phyloP scores from a whole-genome alignment of 2,329 filamentous ascomycete genomes.

The Phyllosticta capitalensis region DNA sequence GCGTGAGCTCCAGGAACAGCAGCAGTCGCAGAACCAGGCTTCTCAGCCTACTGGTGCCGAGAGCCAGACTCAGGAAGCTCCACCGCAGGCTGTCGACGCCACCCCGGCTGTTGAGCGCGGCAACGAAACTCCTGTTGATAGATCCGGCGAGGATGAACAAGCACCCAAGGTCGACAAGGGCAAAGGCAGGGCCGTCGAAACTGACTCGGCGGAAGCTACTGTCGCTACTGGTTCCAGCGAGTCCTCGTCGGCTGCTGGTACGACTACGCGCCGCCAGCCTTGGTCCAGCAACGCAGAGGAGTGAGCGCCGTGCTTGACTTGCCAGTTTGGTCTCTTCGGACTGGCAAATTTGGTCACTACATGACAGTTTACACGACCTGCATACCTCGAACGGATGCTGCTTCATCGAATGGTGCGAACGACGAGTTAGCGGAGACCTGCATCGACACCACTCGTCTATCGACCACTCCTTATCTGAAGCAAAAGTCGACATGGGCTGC shows the following conservation, averaged over 20 bases:
- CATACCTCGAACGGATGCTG: too few species aligned
- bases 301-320: neutral
- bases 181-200: slow-evolving; percentile 6
- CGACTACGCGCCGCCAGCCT: neutral
- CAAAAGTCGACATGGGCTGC: too few species aligned
- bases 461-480: too few species aligned
- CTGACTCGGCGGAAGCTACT: neutral
- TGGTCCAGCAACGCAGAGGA: neutral
- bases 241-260: neutral
- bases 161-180: slow-evolving; percentile 3
- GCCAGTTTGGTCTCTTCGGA: neutral
- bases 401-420: too few species aligned
- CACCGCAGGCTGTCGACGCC: neutral
- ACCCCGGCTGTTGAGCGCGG: neutral
- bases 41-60: neutral
- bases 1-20: neutral
- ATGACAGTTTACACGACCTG: too few species aligned
- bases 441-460: too few species aligned
- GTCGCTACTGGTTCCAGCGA: neutral
- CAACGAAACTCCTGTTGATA: neutral
- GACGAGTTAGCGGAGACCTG: too few species aligned
- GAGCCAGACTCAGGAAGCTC: neutral
- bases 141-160: too few species aligned
- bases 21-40: neutral
- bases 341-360: too few species aligned